phyloP scores from a whole-genome alignment of 164 flowering plant species.

The Stephania yunnanensis region DNA sequence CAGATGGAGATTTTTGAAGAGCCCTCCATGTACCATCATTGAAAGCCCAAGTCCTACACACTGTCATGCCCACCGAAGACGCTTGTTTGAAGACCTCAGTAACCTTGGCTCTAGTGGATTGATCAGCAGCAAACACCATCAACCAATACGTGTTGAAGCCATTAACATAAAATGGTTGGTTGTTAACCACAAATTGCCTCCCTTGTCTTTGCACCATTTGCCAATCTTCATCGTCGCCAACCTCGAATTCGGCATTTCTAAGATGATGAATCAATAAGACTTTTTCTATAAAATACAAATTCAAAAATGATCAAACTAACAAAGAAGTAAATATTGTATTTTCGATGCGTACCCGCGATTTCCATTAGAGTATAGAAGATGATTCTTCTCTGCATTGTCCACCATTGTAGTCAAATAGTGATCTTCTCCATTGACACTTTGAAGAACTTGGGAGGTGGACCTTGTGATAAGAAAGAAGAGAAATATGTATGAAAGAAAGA shows the following conservation, averaged over 20 bases:
- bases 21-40: slow-evolving; percentile 95
- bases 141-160: slow-evolving; percentile 97
- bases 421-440: slow-evolving; percentile 12
- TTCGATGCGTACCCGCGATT: slow-evolving; percentile 22
- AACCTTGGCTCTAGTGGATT: slow-evolving; percentile 72
- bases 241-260: slow-evolving; percentile 23
- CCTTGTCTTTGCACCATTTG: slow-evolving; percentile 72
- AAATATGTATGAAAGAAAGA: slow-evolving; percentile 13
- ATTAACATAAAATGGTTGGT: slow-evolving; percentile 68
- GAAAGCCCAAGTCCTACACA: slow-evolving; percentile 97
- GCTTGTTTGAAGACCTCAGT: slow-evolving; percentile 78
- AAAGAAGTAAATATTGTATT: no score
- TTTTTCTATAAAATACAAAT: background rate
- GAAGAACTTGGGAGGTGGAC: slow-evolving; percentile 14
- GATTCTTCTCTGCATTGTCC: slow-evolving; percentile 14
- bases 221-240: slow-evolving; percentile 56
- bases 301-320: background rate
- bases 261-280: background rate
- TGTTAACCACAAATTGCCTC: slow-evolving; percentile 58
- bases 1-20: slow-evolving; percentile 82
- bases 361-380: slow-evolving; percentile 9
- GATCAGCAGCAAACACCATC: slow-evolving; percentile 86
- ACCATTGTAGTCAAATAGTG: slow-evolving; percentile 9
- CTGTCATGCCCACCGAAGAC: slow-evolving; percentile 69
- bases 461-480: slow-evolving; percentile 10